Conservation (phyloP, 306 rosid genomes). For the Cicer arietinum region DNA sequence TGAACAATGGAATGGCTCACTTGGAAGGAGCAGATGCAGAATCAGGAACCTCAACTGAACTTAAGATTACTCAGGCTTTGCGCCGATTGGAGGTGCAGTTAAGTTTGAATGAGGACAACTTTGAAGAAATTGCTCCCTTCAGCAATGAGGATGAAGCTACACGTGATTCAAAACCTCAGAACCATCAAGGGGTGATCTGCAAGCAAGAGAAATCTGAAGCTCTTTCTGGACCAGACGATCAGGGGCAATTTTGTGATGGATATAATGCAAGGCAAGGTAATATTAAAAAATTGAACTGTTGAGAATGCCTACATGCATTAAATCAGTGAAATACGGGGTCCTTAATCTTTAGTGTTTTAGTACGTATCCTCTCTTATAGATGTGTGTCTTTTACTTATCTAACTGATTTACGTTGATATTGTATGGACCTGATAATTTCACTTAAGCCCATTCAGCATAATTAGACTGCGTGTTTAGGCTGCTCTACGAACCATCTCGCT, state of each 20-base stretch:
- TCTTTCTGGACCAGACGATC: conserved; percentile 51
- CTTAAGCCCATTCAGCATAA: neutral
- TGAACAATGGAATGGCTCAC: conserved; percentile 49
- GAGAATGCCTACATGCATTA: conserved; percentile 27
- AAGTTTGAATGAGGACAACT: conserved; percentile 74
- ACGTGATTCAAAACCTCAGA: conserved; percentile 48
- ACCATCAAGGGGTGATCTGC: conserved; percentile 44
- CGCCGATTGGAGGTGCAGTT: conserved; percentile 84
- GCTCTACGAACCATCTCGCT: neutral
- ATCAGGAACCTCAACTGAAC: conserved; percentile 50
- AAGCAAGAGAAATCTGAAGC: conserved; percentile 56
- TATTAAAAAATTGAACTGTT: conserved; percentile 33
- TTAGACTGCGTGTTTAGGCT: neutral
- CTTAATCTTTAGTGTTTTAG: conserved; percentile 8
- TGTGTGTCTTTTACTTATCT: conserved; percentile 15
- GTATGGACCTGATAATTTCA: neutral
- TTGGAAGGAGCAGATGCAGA: conserved; percentile 55
- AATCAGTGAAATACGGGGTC: conserved; percentile 25
- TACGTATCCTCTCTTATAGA: conserved; percentile 18
- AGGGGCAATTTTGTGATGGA: conserved; percentile 54
- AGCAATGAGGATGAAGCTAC: conserved; percentile 46
- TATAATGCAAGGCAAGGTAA: conserved; percentile 65
- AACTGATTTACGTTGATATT: neutral
- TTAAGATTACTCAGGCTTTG: conserved; percentile 71
- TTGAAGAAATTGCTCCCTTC: conserved; percentile 55